phyloP scores from a whole-genome alignment of 2,329 filamentous ascomycete species.

The Aspergillus vadensis region DNA sequence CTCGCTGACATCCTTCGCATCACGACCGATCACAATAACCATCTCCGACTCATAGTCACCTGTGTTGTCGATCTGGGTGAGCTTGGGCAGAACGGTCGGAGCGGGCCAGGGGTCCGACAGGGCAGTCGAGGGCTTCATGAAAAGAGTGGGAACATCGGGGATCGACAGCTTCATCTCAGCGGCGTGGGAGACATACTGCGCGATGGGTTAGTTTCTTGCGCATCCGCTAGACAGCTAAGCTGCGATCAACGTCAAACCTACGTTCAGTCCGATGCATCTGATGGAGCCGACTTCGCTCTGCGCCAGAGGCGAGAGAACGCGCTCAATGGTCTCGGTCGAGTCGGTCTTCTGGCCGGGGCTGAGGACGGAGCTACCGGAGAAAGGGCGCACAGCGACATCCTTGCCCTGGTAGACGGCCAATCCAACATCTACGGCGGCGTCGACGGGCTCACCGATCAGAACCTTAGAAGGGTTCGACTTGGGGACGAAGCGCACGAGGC shows the following conservation, averaged over 20 bases:
- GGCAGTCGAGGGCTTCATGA: conserved; percentile 59
- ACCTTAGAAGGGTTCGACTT: conserved; percentile 53
- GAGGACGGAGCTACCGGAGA: conserved; percentile 61
- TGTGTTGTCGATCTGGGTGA: conserved; percentile 55
- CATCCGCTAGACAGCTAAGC: neutral
- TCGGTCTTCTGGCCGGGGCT: conserved; percentile 56
- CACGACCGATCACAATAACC: conserved; percentile 57
- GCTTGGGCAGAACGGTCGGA: conserved; percentile 56
- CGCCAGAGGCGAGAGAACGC: conserved; percentile 55
- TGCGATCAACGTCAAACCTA: conserved; percentile 23
- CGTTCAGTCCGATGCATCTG: conserved; percentile 61
- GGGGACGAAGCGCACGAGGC: conserved; percentile 62
- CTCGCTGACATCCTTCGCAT: conserved; percentile 58
- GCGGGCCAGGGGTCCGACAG: conserved; percentile 57
- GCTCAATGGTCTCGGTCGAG: conserved; percentile 34
- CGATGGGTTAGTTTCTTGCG: neutral
- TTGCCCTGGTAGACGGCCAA: conserved; percentile 57
- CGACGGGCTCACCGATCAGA: conserved; percentile 59
- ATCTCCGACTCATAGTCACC: conserved; percentile 64
- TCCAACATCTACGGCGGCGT: conserved; percentile 59
- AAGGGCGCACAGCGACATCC: conserved; percentile 59
- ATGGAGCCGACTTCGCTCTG: conserved; percentile 57
- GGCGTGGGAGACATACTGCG: conserved; percentile 53
- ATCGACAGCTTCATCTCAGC: conserved; percentile 56
- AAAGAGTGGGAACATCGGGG: conserved; percentile 59